Base-by-base conservation (phyloP, 805 yeast species). In the Suhomyces prunicola region DNA sequence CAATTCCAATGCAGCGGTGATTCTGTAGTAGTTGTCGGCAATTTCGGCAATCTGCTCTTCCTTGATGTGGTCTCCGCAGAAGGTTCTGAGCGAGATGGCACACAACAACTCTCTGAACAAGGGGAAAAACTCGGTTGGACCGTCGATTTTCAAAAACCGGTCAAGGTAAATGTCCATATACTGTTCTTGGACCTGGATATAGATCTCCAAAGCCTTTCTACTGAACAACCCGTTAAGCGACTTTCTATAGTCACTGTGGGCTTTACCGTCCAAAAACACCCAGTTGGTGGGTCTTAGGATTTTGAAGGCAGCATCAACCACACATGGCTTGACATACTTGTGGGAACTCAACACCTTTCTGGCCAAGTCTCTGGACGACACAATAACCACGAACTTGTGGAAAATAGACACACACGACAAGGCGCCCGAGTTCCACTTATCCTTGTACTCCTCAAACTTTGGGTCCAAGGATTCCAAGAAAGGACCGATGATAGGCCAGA, bases 201-300 rank as follows among this genome's bases (percentile, higher is more conserved):
- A 94, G 57, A 81, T 80, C 55, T 88, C 86, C 63, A 94, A 78
- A 6, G 99, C 97, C 59, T 81, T 78, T 57, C 84, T 84, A 13
- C 96, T 87, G 74, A 94, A 94, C 54, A 94, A 78, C 6, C 96
- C 96, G 68, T 94, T 93, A 67, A 94, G 77, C 12, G 94, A 85
- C 69, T 85, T 85, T 73, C 99, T 86, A 74, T 93, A 94, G 72
- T 94, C 99, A 54, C 85, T 84, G 65, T 94, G 99, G 33, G 86
- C 96, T 74, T 91, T 91, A 61, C 99, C 99, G 66, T 94, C 99
- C 64, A 91, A 74, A 70, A 94, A 94, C 36, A 94, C 99, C 99
- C 99, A 94, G 77, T 93, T 94, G 46, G 93, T 80, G 46, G 98
- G 97, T 72, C 98, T 85, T 65, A 94, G 77, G 60, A 94, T 90